Evolutionary conservation across 1,284 basidiomycete genomes (phyloP).

Genomic region (Cutaneotrichosporon mucoides): DNA sequence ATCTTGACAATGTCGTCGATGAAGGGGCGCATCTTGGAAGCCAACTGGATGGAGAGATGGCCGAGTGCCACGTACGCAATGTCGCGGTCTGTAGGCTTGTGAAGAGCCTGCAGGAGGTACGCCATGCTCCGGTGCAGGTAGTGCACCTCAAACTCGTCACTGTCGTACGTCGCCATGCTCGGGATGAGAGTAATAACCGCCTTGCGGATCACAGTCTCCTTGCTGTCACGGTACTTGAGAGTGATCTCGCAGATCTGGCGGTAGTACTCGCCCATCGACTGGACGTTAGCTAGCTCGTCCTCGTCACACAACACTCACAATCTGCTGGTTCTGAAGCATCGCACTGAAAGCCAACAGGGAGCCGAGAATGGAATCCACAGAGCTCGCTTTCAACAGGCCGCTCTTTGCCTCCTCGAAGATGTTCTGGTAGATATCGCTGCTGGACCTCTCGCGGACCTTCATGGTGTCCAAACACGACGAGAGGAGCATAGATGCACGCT

Average conservation of each 20-base stretch:
- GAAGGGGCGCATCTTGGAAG: slow-evolving; percentile 92
- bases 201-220: slow-evolving; percentile 80
- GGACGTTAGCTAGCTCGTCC: slow-evolving; percentile 1
- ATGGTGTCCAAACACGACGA: slow-evolving; percentile 85
- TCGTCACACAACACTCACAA: slow-evolving; percentile 58
- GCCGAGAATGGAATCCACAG: slow-evolving; percentile 80
- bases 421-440: slow-evolving; percentile 60
- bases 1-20: slow-evolving; percentile 86
- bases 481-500: slow-evolving; percentile 84
- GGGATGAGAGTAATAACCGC: slow-evolving; percentile 93
- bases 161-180: slow-evolving; percentile 88
- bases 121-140: slow-evolving; percentile 90
- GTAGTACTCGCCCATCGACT: slow-evolving; percentile 94
- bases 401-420: slow-evolving; percentile 84
- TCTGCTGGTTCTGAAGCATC: slow-evolving; percentile 85
- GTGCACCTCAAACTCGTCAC: slow-evolving; percentile 80
- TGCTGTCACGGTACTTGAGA: slow-evolving; percentile 78
- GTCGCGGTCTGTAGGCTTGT: slow-evolving; percentile 83
- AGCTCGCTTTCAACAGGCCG: slow-evolving; percentile 72
- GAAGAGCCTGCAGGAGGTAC: slow-evolving; percentile 79
- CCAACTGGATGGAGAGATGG: slow-evolving; percentile 85
- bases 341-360: slow-evolving; percentile 89
- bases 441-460: slow-evolving; percentile 52
- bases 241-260: slow-evolving; percentile 86
- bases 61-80: slow-evolving; percentile 96